These are phyloP conservation scores for Metschnikowia anglica DNA, from an alignment of 805 yeast species.

Conservation along the genomic window DNA sequence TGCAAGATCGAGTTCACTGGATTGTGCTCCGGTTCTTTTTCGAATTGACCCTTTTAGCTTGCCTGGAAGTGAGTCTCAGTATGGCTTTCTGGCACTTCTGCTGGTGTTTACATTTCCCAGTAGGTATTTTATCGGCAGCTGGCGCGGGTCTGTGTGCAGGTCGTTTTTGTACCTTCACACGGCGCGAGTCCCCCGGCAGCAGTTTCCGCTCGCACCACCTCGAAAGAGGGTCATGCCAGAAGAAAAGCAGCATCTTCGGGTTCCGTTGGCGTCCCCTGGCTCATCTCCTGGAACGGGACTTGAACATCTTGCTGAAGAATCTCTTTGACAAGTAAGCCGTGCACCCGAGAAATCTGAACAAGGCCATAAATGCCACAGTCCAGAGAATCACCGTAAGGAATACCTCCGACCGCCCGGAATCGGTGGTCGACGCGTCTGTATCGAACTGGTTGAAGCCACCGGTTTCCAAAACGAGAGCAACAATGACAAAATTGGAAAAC, in stretches of 20 bases:
- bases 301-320: conserved; percentile 27
- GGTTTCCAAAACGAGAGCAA: conserved; percentile 44
- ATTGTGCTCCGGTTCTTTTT: too few species aligned
- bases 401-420: conserved; percentile 38
- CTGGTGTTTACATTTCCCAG: conserved; percentile 10
- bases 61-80: neutral
- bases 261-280: too few species aligned
- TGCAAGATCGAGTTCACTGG: neutral
- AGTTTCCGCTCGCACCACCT: neutral
- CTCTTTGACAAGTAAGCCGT: conserved; percentile 45
- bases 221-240: too few species aligned
- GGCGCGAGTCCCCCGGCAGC: neutral
- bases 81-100: neutral
- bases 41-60: too few species aligned
- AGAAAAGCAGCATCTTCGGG: neutral
- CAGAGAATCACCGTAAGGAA: conserved; percentile 55
- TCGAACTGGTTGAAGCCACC: conserved; percentile 44
- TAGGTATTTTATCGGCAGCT: neutral
- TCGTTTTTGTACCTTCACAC: neutral
- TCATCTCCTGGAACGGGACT: conserved; percentile 11
- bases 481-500: conserved; percentile 42
- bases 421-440: conserved; percentile 28
- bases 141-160: neutral
- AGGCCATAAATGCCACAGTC: conserved; percentile 61
- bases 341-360: conserved; percentile 57